phyloP scores from a whole-genome alignment of 177 flowering plant species.

The Tripterygium wilfordii region DNA sequence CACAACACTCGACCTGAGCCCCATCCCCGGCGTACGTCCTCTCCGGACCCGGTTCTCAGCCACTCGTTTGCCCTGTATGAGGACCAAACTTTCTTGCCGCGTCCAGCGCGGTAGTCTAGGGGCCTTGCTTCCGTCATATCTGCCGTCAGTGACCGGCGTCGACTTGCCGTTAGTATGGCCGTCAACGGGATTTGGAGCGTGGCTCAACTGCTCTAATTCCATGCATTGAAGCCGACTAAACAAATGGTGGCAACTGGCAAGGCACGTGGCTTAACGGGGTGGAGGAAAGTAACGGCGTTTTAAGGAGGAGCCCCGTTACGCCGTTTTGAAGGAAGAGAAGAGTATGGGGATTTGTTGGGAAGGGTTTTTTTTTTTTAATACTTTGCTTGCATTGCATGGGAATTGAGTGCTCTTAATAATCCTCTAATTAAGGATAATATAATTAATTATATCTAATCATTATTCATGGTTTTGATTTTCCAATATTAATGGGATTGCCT shows the following conservation, averaged over 20 bases:
- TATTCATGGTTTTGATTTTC: no score
- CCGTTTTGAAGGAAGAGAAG: no score
- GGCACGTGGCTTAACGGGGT: conserved; percentile 41
- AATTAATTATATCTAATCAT: no score
- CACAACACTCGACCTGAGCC: conserved; percentile 34
- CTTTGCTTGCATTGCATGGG: no score
- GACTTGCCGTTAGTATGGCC: no score
- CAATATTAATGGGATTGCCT: no score
- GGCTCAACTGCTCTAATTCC: conserved; percentile 27
- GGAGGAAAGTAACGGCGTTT: conserved; percentile 31
- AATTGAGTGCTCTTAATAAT: no score
- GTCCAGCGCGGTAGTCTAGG: conserved; percentile 93
- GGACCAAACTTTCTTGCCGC: conserved; percentile 80
- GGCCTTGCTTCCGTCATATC: conserved; percentile 33
- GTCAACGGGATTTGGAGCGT: conserved; percentile 11
- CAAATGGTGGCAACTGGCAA: background rate
- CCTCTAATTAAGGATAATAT: no score
- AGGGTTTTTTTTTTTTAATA: no score
- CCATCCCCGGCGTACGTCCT: conserved; percentile 40
- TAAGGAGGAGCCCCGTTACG: conserved; percentile 19
- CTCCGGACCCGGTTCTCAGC: conserved; percentile 73
- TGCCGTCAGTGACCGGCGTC: conserved; percentile 26
- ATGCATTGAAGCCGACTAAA: conserved; percentile 4
- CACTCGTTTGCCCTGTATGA: conserved; percentile 79
- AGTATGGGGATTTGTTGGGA: no score